Percentiles rank a stretch among this genome's conserved stretches.
These are phyloP conservation scores for Acrocalymma vagum DNA, from an alignment of 2,329 filamentous ascomycete species.

Conservation along the genomic window DNA sequence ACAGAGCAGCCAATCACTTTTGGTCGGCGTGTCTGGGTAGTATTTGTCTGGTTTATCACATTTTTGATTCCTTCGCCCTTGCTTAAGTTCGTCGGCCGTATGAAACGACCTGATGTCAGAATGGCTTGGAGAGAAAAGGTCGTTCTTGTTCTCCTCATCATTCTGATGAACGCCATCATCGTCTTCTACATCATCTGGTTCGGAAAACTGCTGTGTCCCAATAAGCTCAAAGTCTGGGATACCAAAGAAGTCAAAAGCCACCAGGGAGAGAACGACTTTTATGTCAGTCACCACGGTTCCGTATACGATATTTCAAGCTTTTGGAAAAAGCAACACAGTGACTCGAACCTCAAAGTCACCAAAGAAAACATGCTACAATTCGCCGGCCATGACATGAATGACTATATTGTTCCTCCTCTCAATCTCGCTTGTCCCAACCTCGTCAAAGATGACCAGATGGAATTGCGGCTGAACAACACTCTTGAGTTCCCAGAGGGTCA, in stretches of 20 bases:
- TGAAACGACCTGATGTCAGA: conserved; percentile 96
- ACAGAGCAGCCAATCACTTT: conserved; percentile 72
- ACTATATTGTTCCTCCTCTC: conserved; percentile 86
- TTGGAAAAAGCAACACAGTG: conserved; percentile 85
- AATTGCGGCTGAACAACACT: conserved; percentile 72
- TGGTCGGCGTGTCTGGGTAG: conserved; percentile 80
- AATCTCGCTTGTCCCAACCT: conserved; percentile 77
- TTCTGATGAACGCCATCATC: conserved; percentile 80
- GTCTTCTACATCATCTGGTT: conserved; percentile 94
- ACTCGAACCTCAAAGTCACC: conserved; percentile 68
- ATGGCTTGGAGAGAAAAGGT: conserved; percentile 98
- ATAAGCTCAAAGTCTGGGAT: conserved; percentile 90
- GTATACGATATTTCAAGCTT: conserved; percentile 95
- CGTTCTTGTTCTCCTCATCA: conserved; percentile 80
- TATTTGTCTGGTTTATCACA: conserved; percentile 83
- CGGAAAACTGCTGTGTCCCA: conserved; percentile 85
- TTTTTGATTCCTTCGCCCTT: conserved; percentile 93
- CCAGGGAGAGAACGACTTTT: conserved; percentile 78
- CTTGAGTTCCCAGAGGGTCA: conserved; percentile 62
- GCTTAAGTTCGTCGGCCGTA: conserved; percentile 83
- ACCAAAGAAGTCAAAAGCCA: conserved; percentile 74
- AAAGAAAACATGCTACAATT: conserved; percentile 76
- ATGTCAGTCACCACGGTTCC: conserved; percentile 83
- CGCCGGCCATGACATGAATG: conserved; percentile 79
- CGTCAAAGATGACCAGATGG: conserved; percentile 59